Percentiles rank a stretch among this genome's conserved stretches.
Evolutionary conservation across 495 filamentous ascomycete genomes (phyloP).

Genomic region (Aspergillus homomorphus): DNA sequence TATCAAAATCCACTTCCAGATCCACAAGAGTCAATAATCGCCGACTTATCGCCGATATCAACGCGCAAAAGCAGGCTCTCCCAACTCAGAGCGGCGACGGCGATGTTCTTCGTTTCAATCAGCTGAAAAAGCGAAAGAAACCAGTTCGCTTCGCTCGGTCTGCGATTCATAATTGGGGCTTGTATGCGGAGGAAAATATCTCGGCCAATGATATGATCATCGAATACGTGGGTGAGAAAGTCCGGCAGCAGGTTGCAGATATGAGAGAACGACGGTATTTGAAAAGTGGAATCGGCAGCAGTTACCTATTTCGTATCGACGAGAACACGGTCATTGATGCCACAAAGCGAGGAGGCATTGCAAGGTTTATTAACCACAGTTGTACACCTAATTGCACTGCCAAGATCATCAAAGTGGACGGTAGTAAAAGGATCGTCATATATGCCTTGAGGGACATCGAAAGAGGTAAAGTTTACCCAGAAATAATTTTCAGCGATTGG

Average conservation of each 20-base stretch:
- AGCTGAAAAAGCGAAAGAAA: constrained; percentile 99
- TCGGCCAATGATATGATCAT: constrained; percentile 99
- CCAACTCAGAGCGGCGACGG: constrained; percentile 66
- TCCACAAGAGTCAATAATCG: constrained; percentile 94
- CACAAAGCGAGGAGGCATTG: constrained; percentile 97
- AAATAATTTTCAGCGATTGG: not conserved
- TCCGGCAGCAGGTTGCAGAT: constrained; percentile 93
- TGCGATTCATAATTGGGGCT: constrained; percentile 97
- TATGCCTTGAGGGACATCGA: constrained; percentile 94
- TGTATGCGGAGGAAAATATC: constrained; percentile 97
- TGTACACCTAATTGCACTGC: constrained; percentile 98
- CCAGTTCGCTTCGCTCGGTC: constrained; percentile 96
- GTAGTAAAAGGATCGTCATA: constrained; percentile 98
- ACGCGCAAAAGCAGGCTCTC: constrained; percentile 85
- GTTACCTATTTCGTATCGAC: constrained; percentile 96
- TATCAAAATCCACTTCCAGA: constrained; percentile 75
- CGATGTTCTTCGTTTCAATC: constrained; percentile 93
- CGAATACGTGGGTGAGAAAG: constrained; percentile 97
- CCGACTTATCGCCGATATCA: constrained; percentile 87
- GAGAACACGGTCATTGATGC: constrained; percentile 97
- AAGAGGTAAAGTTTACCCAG: constrained; percentile 64
- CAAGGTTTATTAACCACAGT: constrained; percentile 97
- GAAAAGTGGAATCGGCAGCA: constrained; percentile 94
- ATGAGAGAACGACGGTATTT: constrained; percentile 88
- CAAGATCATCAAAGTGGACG: constrained; percentile 99